These are phyloP conservation scores for Rhodofomes roseus DNA, from an alignment of 1,284 basidiomycete genomes.

Conservation along the genomic window DNA sequence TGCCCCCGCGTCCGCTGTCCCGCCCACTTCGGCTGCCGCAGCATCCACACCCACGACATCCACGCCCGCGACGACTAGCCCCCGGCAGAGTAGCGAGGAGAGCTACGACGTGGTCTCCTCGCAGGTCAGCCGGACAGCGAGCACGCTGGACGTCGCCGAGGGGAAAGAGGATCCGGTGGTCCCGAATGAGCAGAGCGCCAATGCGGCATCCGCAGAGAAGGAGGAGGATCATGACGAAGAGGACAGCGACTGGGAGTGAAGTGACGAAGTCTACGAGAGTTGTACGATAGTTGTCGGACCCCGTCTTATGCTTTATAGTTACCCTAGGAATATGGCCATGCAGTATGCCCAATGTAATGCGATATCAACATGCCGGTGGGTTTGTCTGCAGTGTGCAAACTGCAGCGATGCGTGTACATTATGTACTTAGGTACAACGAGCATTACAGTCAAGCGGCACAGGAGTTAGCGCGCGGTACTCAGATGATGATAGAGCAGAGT, in stretches of 20 bases:
- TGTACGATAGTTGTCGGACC: not conserved
- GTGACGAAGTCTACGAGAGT: not conserved
- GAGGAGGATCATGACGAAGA: not conserved
- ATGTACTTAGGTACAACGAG: not conserved
- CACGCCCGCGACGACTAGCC: conserved; percentile 41
- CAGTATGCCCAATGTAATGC: not conserved
- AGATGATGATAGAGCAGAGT: too few species aligned
- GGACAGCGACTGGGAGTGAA: conserved; percentile 9
- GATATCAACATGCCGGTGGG: not conserved
- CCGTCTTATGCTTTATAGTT: not conserved
- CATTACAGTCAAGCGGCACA: not conserved
- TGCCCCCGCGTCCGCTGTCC: conserved; percentile 3
- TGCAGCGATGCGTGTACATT: not conserved
- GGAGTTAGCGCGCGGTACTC: not conserved
- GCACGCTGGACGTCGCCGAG: conserved; percentile 11
- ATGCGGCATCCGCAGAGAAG: not conserved
- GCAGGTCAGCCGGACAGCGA: conserved; percentile 29
- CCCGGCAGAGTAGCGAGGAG: conserved; percentile 60
- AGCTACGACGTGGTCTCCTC: conserved; percentile 73
- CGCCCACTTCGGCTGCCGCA: conserved; percentile 15
- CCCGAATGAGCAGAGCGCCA: not conserved
- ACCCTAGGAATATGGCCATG: not conserved
- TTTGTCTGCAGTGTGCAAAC: not conserved
- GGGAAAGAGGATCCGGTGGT: conserved; percentile 14
- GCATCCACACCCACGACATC: conserved; percentile 18